Conservation (phyloP, 768 basidiomycete species). For the Agaricus blazei region DNA sequence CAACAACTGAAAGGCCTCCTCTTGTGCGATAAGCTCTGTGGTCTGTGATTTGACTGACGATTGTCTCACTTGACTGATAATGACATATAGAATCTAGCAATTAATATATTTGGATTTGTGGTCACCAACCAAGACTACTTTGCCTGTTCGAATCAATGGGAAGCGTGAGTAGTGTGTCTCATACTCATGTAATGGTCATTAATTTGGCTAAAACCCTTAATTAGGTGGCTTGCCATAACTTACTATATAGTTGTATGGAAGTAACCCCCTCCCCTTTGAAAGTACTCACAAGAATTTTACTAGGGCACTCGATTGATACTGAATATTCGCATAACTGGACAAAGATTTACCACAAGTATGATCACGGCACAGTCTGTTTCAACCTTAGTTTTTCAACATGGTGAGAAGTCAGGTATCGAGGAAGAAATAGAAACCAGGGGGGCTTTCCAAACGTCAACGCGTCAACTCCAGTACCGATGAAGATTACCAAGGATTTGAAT, state of each 20-base stretch:
- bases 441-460: no score
- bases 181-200: not conserved
- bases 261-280: not conserved
- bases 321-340: slow-evolving; percentile 4
- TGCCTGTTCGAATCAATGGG: slow-evolving; percentile 2
- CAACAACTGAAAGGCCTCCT: not conserved
- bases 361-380: slow-evolving; percentile 1
- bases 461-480: no score
- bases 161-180: slow-evolving; percentile 1
- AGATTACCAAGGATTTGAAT: no score
- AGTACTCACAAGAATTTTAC: not conserved
- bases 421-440: not conserved
- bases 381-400: not conserved
- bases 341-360: slow-evolving; percentile 2
- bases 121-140: not conserved
- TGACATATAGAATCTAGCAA: not conserved
- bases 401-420: not conserved
- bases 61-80: not conserved
- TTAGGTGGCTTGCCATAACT: slow-evolving; percentile 2
- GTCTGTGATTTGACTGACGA: not conserved
- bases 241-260: not conserved
- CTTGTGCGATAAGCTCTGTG: not conserved
- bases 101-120: slow-evolving; percentile 3
- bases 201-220: not conserved
- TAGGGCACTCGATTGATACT: slow-evolving; percentile 10